Base-by-base conservation (phyloP, 2,329 filamentous ascomycete species). In the Cadophora luteo-olivacea region DNA sequence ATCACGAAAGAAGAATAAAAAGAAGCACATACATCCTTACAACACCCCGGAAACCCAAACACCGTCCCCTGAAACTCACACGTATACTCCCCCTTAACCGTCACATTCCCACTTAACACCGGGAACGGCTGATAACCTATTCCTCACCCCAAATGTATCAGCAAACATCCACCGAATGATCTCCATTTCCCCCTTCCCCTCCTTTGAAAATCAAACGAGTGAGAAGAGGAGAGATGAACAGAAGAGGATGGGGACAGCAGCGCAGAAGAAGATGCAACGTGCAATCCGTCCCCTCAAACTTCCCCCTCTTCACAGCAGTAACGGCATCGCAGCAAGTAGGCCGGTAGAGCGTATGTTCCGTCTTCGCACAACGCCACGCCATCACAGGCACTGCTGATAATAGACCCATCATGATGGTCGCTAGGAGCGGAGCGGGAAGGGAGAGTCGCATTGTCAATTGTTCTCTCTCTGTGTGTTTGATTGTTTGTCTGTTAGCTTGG, bases 281-380 rank as follows among this genome's bases (percentile, higher is more conserved):
- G 57, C 49, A 64, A 64, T 64, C 62, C 33, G 29, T 51, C 38
- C 49, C 62, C 4, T 41, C 38, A 55, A 64, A 64, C 49, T 64
- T 54, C 33, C 62, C 62, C 12, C 41, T 38, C 12, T 25, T 52
- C n/a, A 14, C 11, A 3, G 16, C 7, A 1, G 11, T 32, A 8
- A 36, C 11, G 7, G 54, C 11, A 41, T 55, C 49, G 25, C 62
- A 64, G 62, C 61, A 64, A 14, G 62, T 16, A 19, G 62, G 49
- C 3, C 22, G 11, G 25, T 64, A 64, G 2, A 54, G 33, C 29
- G 52, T 58, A 16, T 54, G 62, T 25, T 25, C 33, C 9, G 16
- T 45, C 29, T 38, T 38, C 1, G 62, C 8, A 25, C 62, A 64
- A n/a, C 57, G 51, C 62, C 62, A 64, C 19, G 62, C 62, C n/a